Conservation (phyloP, 495 filamentous ascomycete species). For the Terfezia claveryi region DNA sequence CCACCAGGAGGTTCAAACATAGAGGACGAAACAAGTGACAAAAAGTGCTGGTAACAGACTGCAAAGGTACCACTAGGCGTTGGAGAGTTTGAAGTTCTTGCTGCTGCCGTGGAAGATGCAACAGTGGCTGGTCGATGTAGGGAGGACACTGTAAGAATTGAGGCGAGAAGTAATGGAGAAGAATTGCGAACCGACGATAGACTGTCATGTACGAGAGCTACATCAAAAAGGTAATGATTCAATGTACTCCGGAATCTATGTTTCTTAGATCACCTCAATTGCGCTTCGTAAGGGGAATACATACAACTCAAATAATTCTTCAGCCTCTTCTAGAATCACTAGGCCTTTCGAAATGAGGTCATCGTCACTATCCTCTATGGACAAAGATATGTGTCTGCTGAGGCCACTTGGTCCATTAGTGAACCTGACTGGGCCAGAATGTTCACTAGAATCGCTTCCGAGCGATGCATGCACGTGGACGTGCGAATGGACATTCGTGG, state of each 20-base stretch:
- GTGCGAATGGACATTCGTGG: slow-evolving; percentile 9
- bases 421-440: not conserved
- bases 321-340: slow-evolving; percentile 17
- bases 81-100: slow-evolving; percentile 13
- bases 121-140: slow-evolving; percentile 17
- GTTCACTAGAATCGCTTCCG: not conserved
- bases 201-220: slow-evolving; percentile 27
- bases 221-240: slow-evolving; percentile 32
- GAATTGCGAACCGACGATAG: slow-evolving; percentile 20
- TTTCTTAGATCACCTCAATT: slow-evolving; percentile 1
- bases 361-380: slow-evolving; percentile 26
- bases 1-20: slow-evolving; percentile 20
- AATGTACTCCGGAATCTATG: slow-evolving; percentile 18
- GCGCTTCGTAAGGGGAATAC: not conserved
- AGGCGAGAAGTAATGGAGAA: slow-evolving; percentile 19
- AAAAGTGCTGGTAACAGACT: slow-evolving; percentile 21
- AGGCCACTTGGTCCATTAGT: not conserved
- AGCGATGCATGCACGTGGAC: not conserved
- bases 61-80: slow-evolving; percentile 8
- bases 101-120: slow-evolving; percentile 1
- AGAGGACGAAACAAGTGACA: slow-evolving; percentile 18
- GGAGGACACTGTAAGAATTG: slow-evolving; percentile 23
- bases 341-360: slow-evolving; percentile 21
- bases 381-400: slow-evolving; percentile 16
- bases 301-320: slow-evolving; percentile 21